These are phyloP conservation scores for Colletotrichum musicola DNA, from an alignment of 2,329 filamentous ascomycete genomes.

Conservation along the genomic window DNA sequence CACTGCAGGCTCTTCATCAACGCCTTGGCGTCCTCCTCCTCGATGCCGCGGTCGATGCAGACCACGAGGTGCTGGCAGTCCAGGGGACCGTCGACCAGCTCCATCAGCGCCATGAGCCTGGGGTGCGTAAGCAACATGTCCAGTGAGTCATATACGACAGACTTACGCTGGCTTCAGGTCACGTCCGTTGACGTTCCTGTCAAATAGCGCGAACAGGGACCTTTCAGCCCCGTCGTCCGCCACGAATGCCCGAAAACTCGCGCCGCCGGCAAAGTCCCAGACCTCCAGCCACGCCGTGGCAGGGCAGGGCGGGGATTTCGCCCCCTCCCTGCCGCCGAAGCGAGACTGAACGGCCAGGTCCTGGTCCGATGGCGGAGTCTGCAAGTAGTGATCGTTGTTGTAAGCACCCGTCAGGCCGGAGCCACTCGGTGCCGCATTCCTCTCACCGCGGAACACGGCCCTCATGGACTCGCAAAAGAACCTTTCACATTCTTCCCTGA, in stretches of 20 bases:
- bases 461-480: conserved; percentile 98
- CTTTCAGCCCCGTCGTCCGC: conserved; percentile 77
- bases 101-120: conserved; percentile 90
- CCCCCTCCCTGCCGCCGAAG: conserved; percentile 37
- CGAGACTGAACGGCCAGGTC: conserved; percentile 51
- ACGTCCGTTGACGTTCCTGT: conserved; percentile 74
- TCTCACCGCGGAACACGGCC: conserved; percentile 96
- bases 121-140: conserved; percentile 45
- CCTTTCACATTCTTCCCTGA: conserved; percentile 99
- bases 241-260: conserved; percentile 88
- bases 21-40: conserved; percentile 71
- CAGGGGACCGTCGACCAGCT: conserved; percentile 83
- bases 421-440: conserved; percentile 80
- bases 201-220: conserved; percentile 90
- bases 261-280: conserved; percentile 87
- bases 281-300: conserved; percentile 77
- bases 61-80: conserved; percentile 83
- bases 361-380: conserved; percentile 67
- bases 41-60: conserved; percentile 81
- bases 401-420: conserved; percentile 88
- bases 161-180: conserved; percentile 90
- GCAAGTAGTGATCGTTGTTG: conserved; percentile 54
- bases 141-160: no score
- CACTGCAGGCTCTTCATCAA: conserved; percentile 88
- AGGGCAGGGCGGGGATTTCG: conserved; percentile 39